Evolutionary conservation across 2,329 filamentous ascomycete genomes (phyloP), one percentile per base, ranked within the genome.

Genomic region (Talaromyces amestolkiae): DNA sequence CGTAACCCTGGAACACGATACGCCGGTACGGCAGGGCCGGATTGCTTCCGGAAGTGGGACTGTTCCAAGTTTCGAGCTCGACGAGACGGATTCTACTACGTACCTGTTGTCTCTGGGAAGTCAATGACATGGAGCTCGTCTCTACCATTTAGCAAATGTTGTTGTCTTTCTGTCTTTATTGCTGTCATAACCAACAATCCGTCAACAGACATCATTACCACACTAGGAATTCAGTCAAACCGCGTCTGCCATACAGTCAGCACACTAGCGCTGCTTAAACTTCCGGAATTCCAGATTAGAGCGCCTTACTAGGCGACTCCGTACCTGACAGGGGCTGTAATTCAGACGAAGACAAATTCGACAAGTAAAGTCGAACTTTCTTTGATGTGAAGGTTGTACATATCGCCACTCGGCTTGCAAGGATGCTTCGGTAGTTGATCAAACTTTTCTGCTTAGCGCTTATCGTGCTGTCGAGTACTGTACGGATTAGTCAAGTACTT

Each of bases 11-110:
- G 61, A 59, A 43, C 61, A 59, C 49, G 53, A 59, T 59, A 39
- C 45, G 45, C 47, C 56, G 51, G 45, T 59, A 58, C 61, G 61
- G 61, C 59, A 61, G 49, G 22, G 8, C 53, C 62, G 62, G 62
- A 64, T 51, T 49, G 37, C 41, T 39, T 64, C 56, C 62, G 51
- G 54, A 47, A 49, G 53, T 47, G 62, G 62, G 62, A 1, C 61
- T 45, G 15, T 59, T 33, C 22, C 56, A 43, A 59, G 24, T 41
- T 59, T 59, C 53, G 56, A 59, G 56, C 37, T 59, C 35, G n/a
- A 58, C 24, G n/a, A 58, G 24, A 17, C n/a, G 7, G 27, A 51
- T 27, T 27, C 11, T 33, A 22, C n/a, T 22, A 2, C 22, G 22
- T 22, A 22, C 37, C 37, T 39, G 13, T 4, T 17, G 11, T 39